Percentiles rank a stretch among this genome's conserved stretches.
phyloP scores from a whole-genome alignment of 2,329 filamentous ascomycete species.

The Davidsoniella australis region DNA sequence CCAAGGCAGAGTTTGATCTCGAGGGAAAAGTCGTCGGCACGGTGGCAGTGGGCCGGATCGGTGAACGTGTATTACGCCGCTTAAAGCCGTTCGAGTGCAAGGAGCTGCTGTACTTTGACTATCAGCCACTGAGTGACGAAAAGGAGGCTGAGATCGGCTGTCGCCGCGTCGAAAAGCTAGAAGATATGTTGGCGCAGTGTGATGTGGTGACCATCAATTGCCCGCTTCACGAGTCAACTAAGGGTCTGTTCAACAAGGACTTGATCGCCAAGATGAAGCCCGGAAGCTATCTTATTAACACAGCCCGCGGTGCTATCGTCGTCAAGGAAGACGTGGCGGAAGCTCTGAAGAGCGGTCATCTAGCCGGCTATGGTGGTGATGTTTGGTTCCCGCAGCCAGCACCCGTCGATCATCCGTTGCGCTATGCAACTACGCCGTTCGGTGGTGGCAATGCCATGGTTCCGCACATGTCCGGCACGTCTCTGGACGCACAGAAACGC shows the following conservation, averaged over 20 bases:
- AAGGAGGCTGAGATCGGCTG: conserved; percentile 72
- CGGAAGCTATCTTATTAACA: conserved; percentile 97
- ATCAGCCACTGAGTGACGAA: conserved; percentile 80
- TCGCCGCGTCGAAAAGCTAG: conserved; percentile 71
- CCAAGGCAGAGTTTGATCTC: conserved; percentile 97
- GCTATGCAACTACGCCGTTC: conserved; percentile 84
- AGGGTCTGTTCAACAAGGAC: conserved; percentile 95
- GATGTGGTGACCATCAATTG: conserved; percentile 99
- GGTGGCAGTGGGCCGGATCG: conserved; percentile 92
- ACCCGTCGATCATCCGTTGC: conserved; percentile 79
- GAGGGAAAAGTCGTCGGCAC: conserved; percentile 97
- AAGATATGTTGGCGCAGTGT: conserved; percentile 88
- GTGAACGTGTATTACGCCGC: conserved; percentile 89
- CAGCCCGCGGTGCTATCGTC: conserved; percentile 93
- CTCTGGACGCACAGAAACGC: conserved; percentile 90
- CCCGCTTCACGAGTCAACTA: conserved; percentile 95
- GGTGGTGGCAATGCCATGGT: conserved; percentile 98
- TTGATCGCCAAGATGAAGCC: conserved; percentile 98
- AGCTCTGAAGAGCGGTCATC: conserved; percentile 79
- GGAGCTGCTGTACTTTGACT: conserved; percentile 98
- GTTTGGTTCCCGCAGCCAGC: conserved; percentile 98
- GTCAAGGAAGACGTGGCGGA: conserved; percentile 98
- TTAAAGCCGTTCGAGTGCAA: conserved; percentile 98
- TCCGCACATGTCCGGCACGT: conserved; percentile 96
- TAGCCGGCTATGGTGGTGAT: conserved; percentile 74